phyloP scores from a whole-genome alignment of 106 monocot genomes.

The Allium cepa region DNA sequence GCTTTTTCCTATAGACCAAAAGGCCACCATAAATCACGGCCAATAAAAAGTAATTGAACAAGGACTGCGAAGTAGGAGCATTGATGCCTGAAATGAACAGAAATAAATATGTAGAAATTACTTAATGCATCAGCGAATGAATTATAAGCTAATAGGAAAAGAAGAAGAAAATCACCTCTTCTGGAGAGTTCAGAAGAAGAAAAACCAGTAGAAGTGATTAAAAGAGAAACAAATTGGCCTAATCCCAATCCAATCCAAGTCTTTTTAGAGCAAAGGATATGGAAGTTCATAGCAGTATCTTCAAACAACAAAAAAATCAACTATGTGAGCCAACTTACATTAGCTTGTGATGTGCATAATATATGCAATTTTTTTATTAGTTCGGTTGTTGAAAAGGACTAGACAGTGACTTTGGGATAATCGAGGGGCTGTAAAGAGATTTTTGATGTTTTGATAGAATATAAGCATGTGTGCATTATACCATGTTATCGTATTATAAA shows the following conservation, averaged over 20 bases:
- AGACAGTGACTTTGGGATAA: slow-evolving; percentile 2
- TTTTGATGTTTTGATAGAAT: background rate
- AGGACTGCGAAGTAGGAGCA: slow-evolving; percentile 67
- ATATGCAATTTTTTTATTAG: background rate
- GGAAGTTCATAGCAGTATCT: slow-evolving; percentile 4
- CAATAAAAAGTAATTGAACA: slow-evolving; percentile 57
- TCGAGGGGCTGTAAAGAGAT: background rate
- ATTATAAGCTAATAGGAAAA: too few relatives aligned
- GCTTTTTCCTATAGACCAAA: slow-evolving; percentile 19
- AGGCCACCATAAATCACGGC: slow-evolving; percentile 43
- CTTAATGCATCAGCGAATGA: too few relatives aligned
- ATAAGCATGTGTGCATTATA: too few relatives aligned
- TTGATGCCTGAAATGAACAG: slow-evolving; percentile 35
- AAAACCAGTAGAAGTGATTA: slow-evolving; percentile 69
- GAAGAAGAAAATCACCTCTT: slow-evolving; percentile 21
- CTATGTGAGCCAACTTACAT: background rate
- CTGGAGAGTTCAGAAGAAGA: slow-evolving; percentile 62
- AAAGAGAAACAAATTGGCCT: slow-evolving; percentile 64
- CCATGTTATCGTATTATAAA: too few relatives aligned
- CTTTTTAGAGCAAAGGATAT: slow-evolving; percentile 27
- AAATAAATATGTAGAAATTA: background rate
- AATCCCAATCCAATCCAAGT: slow-evolving; percentile 31
- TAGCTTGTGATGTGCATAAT: background rate
- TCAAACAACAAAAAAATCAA: background rate
- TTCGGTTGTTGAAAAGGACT: background rate